Base-by-base conservation (phyloP, 2,329 filamentous ascomycete genomes). In the Colletotrichum neosansevieriae region DNA sequence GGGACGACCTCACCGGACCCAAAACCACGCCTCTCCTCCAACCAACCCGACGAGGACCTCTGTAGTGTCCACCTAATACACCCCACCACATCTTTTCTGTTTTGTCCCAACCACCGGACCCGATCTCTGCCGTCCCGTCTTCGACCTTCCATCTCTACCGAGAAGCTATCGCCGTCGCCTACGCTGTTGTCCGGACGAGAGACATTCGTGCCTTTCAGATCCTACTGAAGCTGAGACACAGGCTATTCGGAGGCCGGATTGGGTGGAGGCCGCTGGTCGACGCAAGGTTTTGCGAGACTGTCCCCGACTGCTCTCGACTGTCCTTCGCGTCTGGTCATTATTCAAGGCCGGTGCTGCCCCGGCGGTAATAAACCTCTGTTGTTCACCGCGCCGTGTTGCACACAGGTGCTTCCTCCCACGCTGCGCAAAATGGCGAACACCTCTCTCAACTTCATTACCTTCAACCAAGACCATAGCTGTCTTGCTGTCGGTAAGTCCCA, bases 401-500 rank as follows among this genome's bases (percentile, higher is more conserved):
- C 21, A 49, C 42, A 63, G 50, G 50, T 36, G n/a, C 34, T n/a
- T 17, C 10, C 34, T 40, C 38, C 13, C 24, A 17, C 34, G n/a
- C 34, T 36, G 42, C 54, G 34, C 60, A 56, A 17, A 24, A 93
- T 93, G 90, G 82, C 90, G 71, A 86, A 77, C 72, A 90, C 91
- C 79, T 83, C 89, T 56, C 94, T 98, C 84, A 99, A 99, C 82
- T 99, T 97, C 82, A 94, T 99, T 75, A 98, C 95, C 47, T 99
- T 98, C 82, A 99, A 99, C 82, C 96, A 99, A 85, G 96, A 99
- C 85, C 94, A 97, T 84, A 97, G 93, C 86, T 95, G 95, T 80
- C 87, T 99, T 72, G 95, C 95, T 83, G 94, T 99, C 74, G 95
- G 94, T 94, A 85, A 77, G 91, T 64, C 21, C 34, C 60, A 60